Evolutionary conservation across 345 rosid species (phyloP).

Genomic region (Arabis alpina): DNA sequence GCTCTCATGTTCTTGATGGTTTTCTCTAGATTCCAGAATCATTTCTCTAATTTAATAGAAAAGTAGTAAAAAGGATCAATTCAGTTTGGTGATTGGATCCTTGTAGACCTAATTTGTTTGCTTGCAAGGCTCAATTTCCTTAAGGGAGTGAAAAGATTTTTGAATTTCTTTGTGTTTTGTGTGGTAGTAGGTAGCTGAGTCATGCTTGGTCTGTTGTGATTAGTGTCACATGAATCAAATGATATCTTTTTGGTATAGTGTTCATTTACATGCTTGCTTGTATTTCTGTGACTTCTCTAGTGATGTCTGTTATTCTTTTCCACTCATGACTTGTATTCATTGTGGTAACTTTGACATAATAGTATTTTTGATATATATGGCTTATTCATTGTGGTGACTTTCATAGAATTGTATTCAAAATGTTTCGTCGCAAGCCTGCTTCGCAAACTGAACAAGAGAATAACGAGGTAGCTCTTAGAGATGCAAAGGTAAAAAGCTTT

Average conservation of each 20-base stretch:
- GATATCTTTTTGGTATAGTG: neutral
- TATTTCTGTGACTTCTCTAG: neutral
- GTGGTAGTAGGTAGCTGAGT: slow-evolving; percentile 28
- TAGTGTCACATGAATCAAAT: slow-evolving; percentile 15
- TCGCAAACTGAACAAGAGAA: slow-evolving; percentile 56
- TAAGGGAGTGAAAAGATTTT: too few relatives aligned
- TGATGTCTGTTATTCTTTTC: neutral
- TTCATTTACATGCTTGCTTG: slow-evolving; percentile 16
- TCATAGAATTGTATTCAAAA: slow-evolving; percentile 24
- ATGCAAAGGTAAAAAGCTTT: slow-evolving; percentile 59
- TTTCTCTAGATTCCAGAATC: too few relatives aligned
- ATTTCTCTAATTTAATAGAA: too few relatives aligned
- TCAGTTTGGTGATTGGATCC: neutral
- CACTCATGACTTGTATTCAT: neutral
- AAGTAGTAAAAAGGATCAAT: too few relatives aligned
- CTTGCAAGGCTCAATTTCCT: neutral
- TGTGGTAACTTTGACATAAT: neutral
- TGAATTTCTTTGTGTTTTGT: neutral
- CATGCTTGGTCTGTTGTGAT: slow-evolving; percentile 36
- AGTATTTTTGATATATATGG: too few relatives aligned
- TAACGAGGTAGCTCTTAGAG: slow-evolving; percentile 46
- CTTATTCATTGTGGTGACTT: neutral
- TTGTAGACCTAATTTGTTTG: neutral
- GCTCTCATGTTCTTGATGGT: too few relatives aligned
- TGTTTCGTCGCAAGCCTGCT: slow-evolving; percentile 69